phyloP scores from a whole-genome alignment of 1,139 yeast species.

The Pichia sorboxylosa region DNA sequence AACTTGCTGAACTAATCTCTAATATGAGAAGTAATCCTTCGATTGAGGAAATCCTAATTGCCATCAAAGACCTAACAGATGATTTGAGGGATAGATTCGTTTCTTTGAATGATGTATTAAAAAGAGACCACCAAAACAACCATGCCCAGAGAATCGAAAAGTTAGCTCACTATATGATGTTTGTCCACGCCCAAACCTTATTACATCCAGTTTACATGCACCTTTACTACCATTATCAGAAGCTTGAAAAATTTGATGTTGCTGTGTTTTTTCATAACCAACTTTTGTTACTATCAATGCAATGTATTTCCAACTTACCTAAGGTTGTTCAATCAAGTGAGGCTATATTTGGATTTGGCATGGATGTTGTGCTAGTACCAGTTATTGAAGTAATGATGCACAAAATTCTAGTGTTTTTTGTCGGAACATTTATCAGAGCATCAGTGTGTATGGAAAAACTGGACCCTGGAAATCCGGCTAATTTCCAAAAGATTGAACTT shows the following conservation, averaged over 20 bases:
- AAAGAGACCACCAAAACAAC: constrained; percentile 11
- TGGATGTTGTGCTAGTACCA: constrained; percentile 21
- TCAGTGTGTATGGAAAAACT: constrained; percentile 8
- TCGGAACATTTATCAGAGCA: constrained; percentile 15
- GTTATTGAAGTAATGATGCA: constrained; percentile 16
- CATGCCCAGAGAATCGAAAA: constrained; percentile 15
- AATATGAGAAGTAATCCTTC: constrained; percentile 16
- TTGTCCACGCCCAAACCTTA: constrained; percentile 14
- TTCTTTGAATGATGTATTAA: constrained; percentile 10
- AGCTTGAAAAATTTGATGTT: constrained; percentile 12
- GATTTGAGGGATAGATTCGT: constrained; percentile 11
- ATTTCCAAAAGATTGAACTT: neutral
- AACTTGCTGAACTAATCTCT: constrained; percentile 13
- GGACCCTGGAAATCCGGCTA: neutral
- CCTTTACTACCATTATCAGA: constrained; percentile 16
- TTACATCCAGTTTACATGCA: constrained; percentile 20
- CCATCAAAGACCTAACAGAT: constrained; percentile 11
- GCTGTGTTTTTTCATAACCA: constrained; percentile 13
- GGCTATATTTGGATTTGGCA: constrained; percentile 19
- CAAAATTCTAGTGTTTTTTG: constrained; percentile 5
- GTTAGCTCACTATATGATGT: constrained; percentile 13
- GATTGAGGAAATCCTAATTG: constrained; percentile 10
- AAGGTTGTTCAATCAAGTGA: constrained; percentile 15
- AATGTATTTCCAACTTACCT: constrained; percentile 13
- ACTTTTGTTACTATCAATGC: constrained; percentile 12